Evolutionary conservation across 1,284 basidiomycete species (phyloP), one percentile per base, ranked within the genome.

Genomic region (Ceratobasidium sp.): DNA sequence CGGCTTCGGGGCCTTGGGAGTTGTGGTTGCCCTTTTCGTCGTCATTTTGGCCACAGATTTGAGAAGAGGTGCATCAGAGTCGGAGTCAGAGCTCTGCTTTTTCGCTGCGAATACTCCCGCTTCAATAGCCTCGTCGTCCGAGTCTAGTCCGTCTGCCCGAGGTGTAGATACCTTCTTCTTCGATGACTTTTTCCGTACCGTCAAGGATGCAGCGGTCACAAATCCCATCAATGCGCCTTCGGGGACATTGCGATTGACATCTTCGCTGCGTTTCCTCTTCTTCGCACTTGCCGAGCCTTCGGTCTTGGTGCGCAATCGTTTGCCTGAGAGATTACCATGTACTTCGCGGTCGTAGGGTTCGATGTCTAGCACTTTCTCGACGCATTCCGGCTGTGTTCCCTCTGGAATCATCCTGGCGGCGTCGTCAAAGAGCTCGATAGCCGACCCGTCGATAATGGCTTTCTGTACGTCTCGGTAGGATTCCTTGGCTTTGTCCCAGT

Each of bases 341-440:
- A 89, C 88, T 75, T 90, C 89, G 44, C 91, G 90, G 42, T 90
- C 87, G 81, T 94, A 95, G 78, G 91, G 89, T 82, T 91, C 89
- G 53, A 94, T 94, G 66, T 92, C 91, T 91, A 99, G 95, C 60
- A 87, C 87, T 85, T 94, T 92, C 86, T 98, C 94, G 40, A 95
- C 85, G 80, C 92, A 93, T 80, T 90, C 87, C 0, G 97, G 97
- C 56, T 93, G 91, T 80, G 93, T 86, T 81, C 94, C 88, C 23
- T 90, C 89, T 0, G 98, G 97, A 0, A 99, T 86, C 13, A 99
- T 88, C 0, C 96, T 93, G 80, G 93, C 91, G 63, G 97, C 96
- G 84, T 99, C 98, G 42, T 90, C 92, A 82, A 97, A 99, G 12
- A 99, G 89, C 85, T 98, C 96, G 55, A 99, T 91, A 78, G 94